Evolutionary conservation across 2,329 filamentous ascomycete genomes (phyloP), one percentile per base, ranked within the genome.

Genomic region (Curvularia sp.): DNA sequence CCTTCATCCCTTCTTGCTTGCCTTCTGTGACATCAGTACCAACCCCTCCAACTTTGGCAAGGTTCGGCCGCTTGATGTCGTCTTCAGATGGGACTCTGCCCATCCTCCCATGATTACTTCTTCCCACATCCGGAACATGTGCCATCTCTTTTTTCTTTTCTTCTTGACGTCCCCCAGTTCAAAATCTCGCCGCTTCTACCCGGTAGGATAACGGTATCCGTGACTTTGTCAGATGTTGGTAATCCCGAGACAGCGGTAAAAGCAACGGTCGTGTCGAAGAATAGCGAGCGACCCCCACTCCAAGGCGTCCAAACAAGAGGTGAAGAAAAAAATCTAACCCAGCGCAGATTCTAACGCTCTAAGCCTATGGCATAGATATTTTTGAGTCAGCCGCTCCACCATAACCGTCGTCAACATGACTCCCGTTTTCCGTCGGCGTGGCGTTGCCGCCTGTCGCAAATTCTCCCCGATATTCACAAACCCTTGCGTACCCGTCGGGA

Each of bases 1-100:
- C 56, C 47, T 57, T 50, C 7, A 57, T 49, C 50, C 60, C 66
- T 36, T 52, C 55, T 34, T 64, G 59, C 46, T 59, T 56, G 49
- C 55, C 62, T 32, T 54, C 50, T 23, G 55, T 51, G 42, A 59
- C 48, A 27, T 67, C 57, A 12, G 32, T 42, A 27, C 46, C 47
- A 32, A 51, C 32, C 12, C 49, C 45, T 46, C 30, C 45, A 27
- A 41, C 30, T 39, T 43, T 32, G n/a, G 27, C 19, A 19, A 42
- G 42, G n/a, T 49, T 53, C 12, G 43, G 50, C 28, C 50, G 50
- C 27, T 56, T 59, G 19, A 39, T 49, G 43, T 59, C 57, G 30
- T 57, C 55, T 39, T 53, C 30, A 10, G 52, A 53, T 21, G 21
- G 52, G 45, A 28, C 48, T 15, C 48, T 42, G 13, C 39, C 38